phyloP scores from a whole-genome alignment of 1,284 basidiomycete species.

The Fomitopsis palustris region DNA sequence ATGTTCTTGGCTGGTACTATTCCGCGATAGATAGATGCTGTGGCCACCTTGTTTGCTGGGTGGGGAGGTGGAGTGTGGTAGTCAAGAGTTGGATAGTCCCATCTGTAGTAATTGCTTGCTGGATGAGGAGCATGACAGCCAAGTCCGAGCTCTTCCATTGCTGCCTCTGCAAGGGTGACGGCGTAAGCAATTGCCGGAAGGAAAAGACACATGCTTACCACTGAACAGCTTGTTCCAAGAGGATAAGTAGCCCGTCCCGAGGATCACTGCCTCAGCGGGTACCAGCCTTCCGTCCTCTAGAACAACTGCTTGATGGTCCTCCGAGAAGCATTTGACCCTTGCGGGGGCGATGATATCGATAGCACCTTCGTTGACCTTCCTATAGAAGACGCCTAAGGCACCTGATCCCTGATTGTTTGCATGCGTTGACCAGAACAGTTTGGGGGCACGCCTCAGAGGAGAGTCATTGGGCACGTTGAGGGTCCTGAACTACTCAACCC shows the following conservation, averaged over 20 bases:
- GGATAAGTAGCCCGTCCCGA: constrained; percentile 3
- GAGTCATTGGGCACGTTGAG: background rate
- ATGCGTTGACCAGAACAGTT: constrained; percentile 39
- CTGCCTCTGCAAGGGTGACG: background rate
- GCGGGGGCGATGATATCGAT: constrained; percentile 17
- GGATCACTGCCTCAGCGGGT: background rate
- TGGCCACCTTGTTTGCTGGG: background rate
- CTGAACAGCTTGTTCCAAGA: constrained; percentile 5
- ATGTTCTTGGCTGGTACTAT: constrained; percentile 56
- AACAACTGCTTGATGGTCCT: background rate
- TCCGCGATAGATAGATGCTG: constrained; percentile 45
- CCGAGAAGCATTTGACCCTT: background rate
- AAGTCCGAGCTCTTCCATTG: constrained; percentile 1
- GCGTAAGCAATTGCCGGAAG: background rate
- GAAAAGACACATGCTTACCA: background rate
- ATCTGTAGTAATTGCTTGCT: background rate
- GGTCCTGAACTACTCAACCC: background rate
- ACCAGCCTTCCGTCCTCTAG: constrained; percentile 1
- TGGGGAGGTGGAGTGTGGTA: background rate
- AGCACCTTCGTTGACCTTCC: constrained; percentile 36
- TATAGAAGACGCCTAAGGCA: background rate
- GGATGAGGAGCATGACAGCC: background rate
- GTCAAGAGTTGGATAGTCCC: background rate
- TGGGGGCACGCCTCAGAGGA: background rate
- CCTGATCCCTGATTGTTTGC: background rate